Conservation (phyloP, 495 filamentous ascomycete species). For the Talaromyces stipitatus region DNA sequence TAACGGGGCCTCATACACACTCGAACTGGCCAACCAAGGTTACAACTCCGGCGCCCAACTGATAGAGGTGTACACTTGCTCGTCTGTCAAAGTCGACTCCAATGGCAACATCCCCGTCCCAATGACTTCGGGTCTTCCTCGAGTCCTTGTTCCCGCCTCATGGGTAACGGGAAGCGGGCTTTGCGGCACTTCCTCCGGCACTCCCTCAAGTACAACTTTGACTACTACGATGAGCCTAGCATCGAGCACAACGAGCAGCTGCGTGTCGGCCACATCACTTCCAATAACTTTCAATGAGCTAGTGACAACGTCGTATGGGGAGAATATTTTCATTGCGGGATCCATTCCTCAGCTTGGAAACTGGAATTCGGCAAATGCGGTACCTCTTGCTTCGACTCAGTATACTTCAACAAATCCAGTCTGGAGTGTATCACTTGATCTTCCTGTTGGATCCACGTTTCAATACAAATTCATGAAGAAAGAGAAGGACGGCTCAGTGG, state of each 20-base stretch:
- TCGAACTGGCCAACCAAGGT: no score
- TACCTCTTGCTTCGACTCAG: conserved; percentile 41
- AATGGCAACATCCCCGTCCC: no score
- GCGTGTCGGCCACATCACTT: conserved; percentile 6
- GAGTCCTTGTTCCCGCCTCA: no score
- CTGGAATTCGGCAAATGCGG: conserved; percentile 43
- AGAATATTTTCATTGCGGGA: conserved; percentile 53
- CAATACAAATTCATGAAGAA: conserved; percentile 64
- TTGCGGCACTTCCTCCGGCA: no score
- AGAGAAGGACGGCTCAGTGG: conserved; percentile 41
- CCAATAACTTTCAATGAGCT: conserved; percentile 50
- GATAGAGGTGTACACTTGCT: no score
- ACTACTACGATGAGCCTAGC: not conserved
- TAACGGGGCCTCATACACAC: no score
- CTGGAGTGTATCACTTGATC: conserved; percentile 45
- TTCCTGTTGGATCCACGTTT: conserved; percentile 45
- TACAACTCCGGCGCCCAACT: no score
- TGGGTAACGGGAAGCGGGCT: no score
- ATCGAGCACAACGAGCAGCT: not conserved
- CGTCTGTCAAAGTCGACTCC: no score
- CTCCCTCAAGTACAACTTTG: no score
- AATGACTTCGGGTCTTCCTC: no score
- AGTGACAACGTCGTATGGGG: conserved; percentile 45
- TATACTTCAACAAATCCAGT: conserved; percentile 49
- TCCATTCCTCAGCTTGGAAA: conserved; percentile 44